These are phyloP conservation scores for Sesbania bispinosa DNA, from an alignment of 306 rosid species.

Conservation along the genomic window DNA sequence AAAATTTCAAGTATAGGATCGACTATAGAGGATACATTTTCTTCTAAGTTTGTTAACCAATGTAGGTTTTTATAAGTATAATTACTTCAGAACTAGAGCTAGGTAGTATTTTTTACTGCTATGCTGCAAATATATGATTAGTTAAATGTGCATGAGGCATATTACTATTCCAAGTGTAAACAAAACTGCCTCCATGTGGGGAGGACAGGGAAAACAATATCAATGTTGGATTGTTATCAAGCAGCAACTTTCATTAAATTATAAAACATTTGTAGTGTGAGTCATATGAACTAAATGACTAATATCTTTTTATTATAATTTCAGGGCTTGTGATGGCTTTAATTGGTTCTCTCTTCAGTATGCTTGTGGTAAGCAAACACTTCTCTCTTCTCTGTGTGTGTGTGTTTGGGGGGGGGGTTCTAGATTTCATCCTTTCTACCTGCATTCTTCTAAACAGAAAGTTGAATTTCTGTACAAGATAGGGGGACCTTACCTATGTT, in stretches of 20 bases:
- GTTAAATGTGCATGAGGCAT: background rate
- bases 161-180: too few species aligned
- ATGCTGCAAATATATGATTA: background rate
- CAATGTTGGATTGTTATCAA: background rate
- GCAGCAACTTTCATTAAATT: background rate
- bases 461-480: background rate
- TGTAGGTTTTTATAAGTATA: background rate
- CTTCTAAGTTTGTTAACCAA: background rate
- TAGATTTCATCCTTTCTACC: background rate
- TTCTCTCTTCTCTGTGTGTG: too few species aligned
- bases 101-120: background rate
- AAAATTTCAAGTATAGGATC: background rate
- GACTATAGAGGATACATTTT: background rate
- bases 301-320: slow-evolving; percentile 19
- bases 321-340: slow-evolving; percentile 76
- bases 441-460: background rate
- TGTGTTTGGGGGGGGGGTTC: too few species aligned
- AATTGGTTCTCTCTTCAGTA: slow-evolving; percentile 74
- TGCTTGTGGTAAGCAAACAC: slow-evolving; percentile 53
- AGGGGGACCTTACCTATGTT: background rate
- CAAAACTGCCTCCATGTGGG: too few species aligned
- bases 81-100: background rate
- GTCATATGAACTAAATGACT: background rate
- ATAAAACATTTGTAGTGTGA: background rate
- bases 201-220: background rate